A percentile compares a stretch with the other conserved stretches of the same genome.
These are phyloP conservation scores for Blastobotrys malaysiensis DNA, from an alignment of 1,139 yeast genomes.

Conservation along the genomic window DNA sequence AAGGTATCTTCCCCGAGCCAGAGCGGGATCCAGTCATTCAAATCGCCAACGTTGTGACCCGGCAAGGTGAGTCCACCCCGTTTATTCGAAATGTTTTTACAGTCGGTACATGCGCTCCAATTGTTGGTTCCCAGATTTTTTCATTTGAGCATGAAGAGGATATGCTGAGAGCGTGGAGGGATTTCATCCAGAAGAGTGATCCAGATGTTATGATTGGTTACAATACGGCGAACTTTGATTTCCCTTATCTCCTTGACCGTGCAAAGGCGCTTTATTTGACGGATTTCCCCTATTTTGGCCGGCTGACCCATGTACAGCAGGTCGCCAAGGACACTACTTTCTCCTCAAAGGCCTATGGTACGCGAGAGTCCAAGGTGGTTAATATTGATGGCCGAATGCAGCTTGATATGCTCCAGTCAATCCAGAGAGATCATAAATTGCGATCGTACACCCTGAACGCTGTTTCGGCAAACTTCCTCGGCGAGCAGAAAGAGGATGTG, in stretches of 20 bases:
- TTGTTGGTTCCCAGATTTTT: slow-evolving; percentile 87
- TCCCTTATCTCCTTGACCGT: slow-evolving; percentile 86
- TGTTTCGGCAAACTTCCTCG: slow-evolving; percentile 88
- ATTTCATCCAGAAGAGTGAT: slow-evolving; percentile 75
- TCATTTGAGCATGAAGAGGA: slow-evolving; percentile 72
- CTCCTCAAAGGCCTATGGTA: slow-evolving; percentile 94
- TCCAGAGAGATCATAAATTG: slow-evolving; percentile 90
- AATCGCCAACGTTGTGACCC: slow-evolving; percentile 88
- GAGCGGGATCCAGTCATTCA: slow-evolving; percentile 92
- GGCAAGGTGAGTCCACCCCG: slow-evolving; percentile 74
- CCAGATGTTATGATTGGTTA: slow-evolving; percentile 98
- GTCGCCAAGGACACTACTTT: slow-evolving; percentile 77
- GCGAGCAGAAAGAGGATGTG: slow-evolving; percentile 97
- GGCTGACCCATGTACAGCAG: slow-evolving; percentile 62
- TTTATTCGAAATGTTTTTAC: slow-evolving; percentile 94
- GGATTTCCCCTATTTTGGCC: slow-evolving; percentile 82
- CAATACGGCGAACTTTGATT: slow-evolving; percentile 89
- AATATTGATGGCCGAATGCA: slow-evolving; percentile 97
- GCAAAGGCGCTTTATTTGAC: slow-evolving; percentile 65
- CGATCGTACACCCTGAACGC: slow-evolving; percentile 93
- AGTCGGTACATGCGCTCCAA: slow-evolving; percentile 83
- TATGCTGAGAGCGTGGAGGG: slow-evolving; percentile 80
- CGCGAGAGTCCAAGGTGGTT: slow-evolving; percentile 84
- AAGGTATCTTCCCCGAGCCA: slow-evolving; percentile 95
- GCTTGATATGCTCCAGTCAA: slow-evolving; percentile 83